A percentile compares a stretch with the other conserved stretches of the same genome.
Conservation (phyloP, 306 rosid genomes). For the Geum urbanum region DNA sequence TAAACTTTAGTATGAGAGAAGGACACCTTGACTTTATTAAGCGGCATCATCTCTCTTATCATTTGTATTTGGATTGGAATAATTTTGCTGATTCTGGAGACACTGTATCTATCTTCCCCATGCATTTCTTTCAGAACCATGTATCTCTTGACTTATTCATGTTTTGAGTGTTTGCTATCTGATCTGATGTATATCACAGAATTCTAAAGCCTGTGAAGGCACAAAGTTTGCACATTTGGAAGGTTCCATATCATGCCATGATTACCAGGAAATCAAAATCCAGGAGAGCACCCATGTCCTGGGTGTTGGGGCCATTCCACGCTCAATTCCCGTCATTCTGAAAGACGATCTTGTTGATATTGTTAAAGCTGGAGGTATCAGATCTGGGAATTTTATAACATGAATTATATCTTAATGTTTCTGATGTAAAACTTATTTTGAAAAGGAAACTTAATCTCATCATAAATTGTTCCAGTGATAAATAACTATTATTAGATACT, state of each 20-base stretch:
- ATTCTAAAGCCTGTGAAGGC: slow-evolving; percentile 71
- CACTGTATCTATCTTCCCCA: not conserved
- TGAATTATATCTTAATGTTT: too few species aligned
- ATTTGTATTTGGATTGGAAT: not conserved
- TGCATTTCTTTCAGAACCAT: not conserved
- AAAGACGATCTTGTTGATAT: slow-evolving; percentile 90
- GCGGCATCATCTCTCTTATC: too few species aligned
- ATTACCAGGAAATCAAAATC: slow-evolving; percentile 91
- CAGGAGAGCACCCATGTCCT: slow-evolving; percentile 87
- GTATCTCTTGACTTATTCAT: slow-evolving; percentile 3
- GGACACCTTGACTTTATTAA: too few species aligned
- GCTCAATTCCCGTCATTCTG: slow-evolving; percentile 77
- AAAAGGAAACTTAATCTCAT: not conserved
- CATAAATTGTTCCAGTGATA: not conserved
- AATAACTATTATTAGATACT: not conserved
- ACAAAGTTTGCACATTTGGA: slow-evolving; percentile 63
- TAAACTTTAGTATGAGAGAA: not conserved
- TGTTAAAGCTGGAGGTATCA: slow-evolving; percentile 95
- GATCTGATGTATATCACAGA: slow-evolving; percentile 42
- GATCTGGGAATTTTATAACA: slow-evolving; percentile 9
- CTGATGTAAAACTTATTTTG: not conserved
- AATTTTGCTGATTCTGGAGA: not conserved
- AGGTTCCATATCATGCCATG: slow-evolving; percentile 78
- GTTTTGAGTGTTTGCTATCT: slow-evolving; percentile 14
- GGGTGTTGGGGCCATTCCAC: slow-evolving; percentile 95